Evolutionary conservation across 768 basidiomycete genomes (phyloP).

Genomic region (Strobilomyces echinocephalus): DNA sequence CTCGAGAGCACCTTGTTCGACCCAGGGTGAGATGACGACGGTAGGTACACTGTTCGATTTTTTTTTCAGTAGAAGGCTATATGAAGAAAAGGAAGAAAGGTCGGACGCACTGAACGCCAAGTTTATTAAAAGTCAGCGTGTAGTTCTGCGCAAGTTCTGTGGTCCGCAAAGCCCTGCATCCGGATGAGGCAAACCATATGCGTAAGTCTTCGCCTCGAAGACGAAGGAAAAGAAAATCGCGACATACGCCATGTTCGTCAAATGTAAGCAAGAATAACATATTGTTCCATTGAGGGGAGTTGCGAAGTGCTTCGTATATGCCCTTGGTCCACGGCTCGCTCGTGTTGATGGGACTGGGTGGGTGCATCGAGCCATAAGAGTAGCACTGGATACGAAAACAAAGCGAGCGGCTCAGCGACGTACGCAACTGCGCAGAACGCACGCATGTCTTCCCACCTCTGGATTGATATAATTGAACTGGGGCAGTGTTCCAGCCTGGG

Average conservation of each 20-base stretch:
- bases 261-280: conserved; percentile 22
- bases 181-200: not conserved
- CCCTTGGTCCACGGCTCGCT: conserved; percentile 23
- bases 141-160: no score
- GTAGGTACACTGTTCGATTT: conserved; percentile 13
- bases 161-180: conserved; percentile 22
- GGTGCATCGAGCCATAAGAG: conserved; percentile 24
- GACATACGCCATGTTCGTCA: conserved; percentile 25
- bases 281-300: conserved; percentile 21
- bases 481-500: conserved; percentile 20
- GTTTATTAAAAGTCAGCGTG: conserved; percentile 22
- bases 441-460: conserved; percentile 11
- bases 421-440: not conserved
- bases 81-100: fast-evolving
- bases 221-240: not conserved
- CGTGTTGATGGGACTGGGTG: conserved; percentile 23
- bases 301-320: conserved; percentile 22
- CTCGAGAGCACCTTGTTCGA: conserved; percentile 17
- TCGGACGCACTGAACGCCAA: conserved; percentile 20
- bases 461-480: conserved; percentile 27
- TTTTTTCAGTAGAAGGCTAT: not conserved
- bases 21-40: conserved; percentile 24
- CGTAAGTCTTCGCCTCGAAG: not conserved
- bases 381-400: conserved; percentile 15
- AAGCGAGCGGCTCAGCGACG: not conserved